Conservation (phyloP, 116 monocot genomes). For the Papilionanthe hybrid region DNA sequence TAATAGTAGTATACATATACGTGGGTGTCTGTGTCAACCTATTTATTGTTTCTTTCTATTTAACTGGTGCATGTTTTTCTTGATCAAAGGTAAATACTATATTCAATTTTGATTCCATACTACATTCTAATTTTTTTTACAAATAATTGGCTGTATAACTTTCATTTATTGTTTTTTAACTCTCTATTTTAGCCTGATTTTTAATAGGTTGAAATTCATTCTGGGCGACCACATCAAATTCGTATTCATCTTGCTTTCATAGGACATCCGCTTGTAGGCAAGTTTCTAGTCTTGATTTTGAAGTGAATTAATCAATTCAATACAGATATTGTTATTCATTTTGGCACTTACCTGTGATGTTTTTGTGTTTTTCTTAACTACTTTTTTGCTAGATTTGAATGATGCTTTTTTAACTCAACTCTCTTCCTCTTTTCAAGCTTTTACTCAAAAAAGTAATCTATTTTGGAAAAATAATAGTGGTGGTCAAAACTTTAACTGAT, state of each 20-base stretch:
- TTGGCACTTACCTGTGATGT: not conserved
- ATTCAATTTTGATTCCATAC: not conserved
- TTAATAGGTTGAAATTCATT: slow-evolving; percentile 82
- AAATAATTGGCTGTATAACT: not conserved
- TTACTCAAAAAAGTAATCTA: not conserved
- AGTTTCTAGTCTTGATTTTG: not conserved
- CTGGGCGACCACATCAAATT: slow-evolving; percentile 94
- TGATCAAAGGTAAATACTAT: not conserved
- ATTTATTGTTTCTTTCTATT: not conserved
- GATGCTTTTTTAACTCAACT: not conserved
- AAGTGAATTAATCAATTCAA: not conserved
- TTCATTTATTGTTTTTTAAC: not conserved
- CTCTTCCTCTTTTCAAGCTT: not conserved
- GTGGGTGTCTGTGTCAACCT: not conserved
- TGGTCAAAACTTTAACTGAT: not conserved
- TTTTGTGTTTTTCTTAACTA: not conserved
- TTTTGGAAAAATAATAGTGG: not conserved
- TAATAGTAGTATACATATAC: no score
- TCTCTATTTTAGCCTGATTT: slow-evolving; percentile 10
- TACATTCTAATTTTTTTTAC: not conserved
- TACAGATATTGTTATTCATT: not conserved
- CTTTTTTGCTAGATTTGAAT: no score
- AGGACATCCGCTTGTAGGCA: slow-evolving; percentile 91
- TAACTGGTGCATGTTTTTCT: not conserved
- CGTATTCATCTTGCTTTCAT: slow-evolving; percentile 90